Evolutionary conservation across 2,329 filamentous ascomycete species (phyloP), one percentile per base, ranked within the genome.

Genomic region (Pyricularia sp.): DNA sequence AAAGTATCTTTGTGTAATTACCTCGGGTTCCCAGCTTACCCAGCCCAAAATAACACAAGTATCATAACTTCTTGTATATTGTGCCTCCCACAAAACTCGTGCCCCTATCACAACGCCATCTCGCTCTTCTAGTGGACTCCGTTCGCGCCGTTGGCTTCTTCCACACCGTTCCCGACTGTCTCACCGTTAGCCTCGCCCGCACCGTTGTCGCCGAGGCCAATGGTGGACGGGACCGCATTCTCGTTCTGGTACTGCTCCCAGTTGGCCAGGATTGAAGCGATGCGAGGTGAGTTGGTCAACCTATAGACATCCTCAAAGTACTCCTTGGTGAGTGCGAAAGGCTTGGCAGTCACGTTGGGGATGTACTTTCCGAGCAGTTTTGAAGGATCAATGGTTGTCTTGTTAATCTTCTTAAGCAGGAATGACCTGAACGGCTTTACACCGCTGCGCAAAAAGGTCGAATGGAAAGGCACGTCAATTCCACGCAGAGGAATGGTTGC

Each of bases 371-470:
- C 94, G 70, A 99, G 84, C 73, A 99, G 80, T 83, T 97, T 97
- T 75, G 90, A 89, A 5, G 94, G 94, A 76, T 99, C 94, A 76
- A 99, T 97, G 64, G 90, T 96, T 28, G 93, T 97, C 86, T 96
- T 96, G 84, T 97, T 92, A 81, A 99, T 97, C 86, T 99, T 99
- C 90, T 97, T 99, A 71, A 97, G 88, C 75, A 99, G 78, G 86
- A 99, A 99, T 60, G 88, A 93, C 70, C 94, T 86, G 91, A 99
- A 99, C 61, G 96, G 94, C 84, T 99, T 99, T 77, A 99, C 94
- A 72, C 94, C 96, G 53, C 92, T 96, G 65, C 96, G 90, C 78
- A 99, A 80, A 84, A 99, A 99, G 22, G 94, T 99, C 71, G 90
- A 94, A 84, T 99, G 94, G 90, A 99, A 99, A 60, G 94, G 94